Conservation (phyloP, 768 basidiomycete genomes). For the Ramaria sp. region DNA sequence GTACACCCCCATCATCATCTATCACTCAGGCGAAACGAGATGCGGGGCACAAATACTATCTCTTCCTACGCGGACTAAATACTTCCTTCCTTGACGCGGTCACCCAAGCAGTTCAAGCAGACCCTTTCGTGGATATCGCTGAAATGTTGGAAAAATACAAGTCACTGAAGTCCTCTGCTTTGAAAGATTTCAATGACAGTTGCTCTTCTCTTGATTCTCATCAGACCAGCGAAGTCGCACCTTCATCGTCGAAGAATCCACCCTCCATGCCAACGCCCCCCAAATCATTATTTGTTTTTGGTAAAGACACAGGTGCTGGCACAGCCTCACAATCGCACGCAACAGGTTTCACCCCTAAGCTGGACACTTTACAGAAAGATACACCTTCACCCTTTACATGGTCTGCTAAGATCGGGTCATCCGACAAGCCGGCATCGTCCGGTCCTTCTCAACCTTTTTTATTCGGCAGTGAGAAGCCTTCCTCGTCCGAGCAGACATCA, state of each 20-base stretch:
- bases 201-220: background rate
- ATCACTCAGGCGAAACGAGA: background rate
- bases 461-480: background rate
- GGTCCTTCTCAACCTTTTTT: background rate
- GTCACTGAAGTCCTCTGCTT: constrained; percentile 38
- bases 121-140: constrained; percentile 62
- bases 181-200: constrained; percentile 39
- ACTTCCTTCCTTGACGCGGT: constrained; percentile 50
- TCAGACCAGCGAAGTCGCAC: constrained; percentile 7
- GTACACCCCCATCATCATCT: background rate
- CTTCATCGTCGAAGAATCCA: constrained; percentile 4
- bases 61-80: constrained; percentile 65
- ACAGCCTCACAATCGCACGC: constrained; percentile 6
- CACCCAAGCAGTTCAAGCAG: constrained; percentile 46
- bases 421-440: background rate
- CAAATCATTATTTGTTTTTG: background rate
- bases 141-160: constrained; percentile 48
- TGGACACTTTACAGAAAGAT: background rate
- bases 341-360: constrained; percentile 15
- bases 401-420: background rate
- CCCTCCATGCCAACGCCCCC: constrained; percentile 1
- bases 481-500: background rate
- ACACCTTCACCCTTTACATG: background rate
- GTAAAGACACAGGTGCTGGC: background rate
- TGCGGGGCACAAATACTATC: constrained; percentile 43